phyloP scores from a whole-genome alignment of 352 stramenopile species.

The Thalassiosira tumida region DNA sequence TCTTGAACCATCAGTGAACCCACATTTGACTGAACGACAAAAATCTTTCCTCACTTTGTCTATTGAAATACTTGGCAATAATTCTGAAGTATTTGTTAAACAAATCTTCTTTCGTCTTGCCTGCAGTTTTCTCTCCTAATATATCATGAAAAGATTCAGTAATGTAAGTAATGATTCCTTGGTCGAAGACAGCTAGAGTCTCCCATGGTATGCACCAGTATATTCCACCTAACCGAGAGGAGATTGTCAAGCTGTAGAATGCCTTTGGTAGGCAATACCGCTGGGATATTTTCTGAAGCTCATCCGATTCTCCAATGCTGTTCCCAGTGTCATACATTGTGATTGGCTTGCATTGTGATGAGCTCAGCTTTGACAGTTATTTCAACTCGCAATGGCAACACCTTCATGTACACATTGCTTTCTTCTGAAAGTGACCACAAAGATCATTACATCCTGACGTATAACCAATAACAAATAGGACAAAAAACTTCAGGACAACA shows the following conservation, averaged over 20 bases:
- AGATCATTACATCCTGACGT: not conserved
- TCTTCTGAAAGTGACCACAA: conserved; percentile 1
- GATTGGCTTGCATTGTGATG: not conserved
- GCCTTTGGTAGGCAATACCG: not conserved
- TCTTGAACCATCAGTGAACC: not conserved
- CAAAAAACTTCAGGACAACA: not conserved
- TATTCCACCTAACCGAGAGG: not conserved
- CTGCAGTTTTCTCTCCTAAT: not conserved
- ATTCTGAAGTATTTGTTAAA: not conserved
- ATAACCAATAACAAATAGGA: not conserved
- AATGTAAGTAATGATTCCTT: not conserved
- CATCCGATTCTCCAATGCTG: not conserved
- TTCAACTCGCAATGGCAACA: not conserved
- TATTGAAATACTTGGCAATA: not conserved
- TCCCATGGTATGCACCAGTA: not conserved
- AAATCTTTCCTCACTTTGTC: not conserved
- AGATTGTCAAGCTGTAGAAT: not conserved
- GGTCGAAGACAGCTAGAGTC: not conserved
- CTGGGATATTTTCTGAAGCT: not conserved
- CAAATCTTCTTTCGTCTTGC: not conserved
- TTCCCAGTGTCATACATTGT: not conserved
- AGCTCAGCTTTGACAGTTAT: not conserved
- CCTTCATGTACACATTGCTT: too few relatives aligned
- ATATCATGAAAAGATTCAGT: not conserved
- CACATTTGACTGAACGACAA: not conserved